A percentile compares a stretch with the other conserved stretches of the same genome.
Evolutionary conservation across 2,329 filamentous ascomycete species (phyloP).

Genomic region (Xylariomycetidae sp.): DNA sequence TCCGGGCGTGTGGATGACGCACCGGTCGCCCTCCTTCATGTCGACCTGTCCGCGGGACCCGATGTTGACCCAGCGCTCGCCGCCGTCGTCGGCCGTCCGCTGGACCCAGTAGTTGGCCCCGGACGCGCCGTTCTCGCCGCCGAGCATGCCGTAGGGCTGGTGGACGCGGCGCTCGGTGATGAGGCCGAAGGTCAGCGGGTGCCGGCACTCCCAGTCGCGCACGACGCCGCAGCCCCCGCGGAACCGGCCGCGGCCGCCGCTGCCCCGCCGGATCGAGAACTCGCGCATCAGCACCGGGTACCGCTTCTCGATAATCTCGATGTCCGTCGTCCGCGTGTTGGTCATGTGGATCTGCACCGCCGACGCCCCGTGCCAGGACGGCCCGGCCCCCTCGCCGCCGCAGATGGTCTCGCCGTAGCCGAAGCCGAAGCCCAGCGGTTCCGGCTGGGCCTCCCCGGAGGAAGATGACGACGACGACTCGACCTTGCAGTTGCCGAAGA

Average conservation of each 20-base stretch:
- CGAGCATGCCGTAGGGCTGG: conserved; percentile 66
- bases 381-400: conserved; percentile 65
- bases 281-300: conserved; percentile 65
- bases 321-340: conserved; percentile 69
- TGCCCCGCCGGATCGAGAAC: conserved; percentile 55
- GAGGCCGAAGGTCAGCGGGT: conserved; percentile 65
- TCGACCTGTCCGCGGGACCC: conserved; percentile 14
- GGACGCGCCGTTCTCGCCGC: conserved; percentile 62
- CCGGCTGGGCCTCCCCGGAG: conserved; percentile 6
- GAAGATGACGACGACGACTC: too few species aligned
- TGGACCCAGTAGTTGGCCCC: conserved; percentile 66
- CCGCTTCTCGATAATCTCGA: conserved; percentile 64
- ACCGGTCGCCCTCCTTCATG: conserved; percentile 51
- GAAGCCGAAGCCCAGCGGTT: conserved; percentile 55
- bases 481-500: conserved; percentile 38
- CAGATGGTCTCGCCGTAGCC: conserved; percentile 76
- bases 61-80: conserved; percentile 15
- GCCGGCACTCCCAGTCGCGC: conserved; percentile 67
- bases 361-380: conserved; percentile 61
- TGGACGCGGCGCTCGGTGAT: conserved; percentile 66
- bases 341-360: conserved; percentile 73
- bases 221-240: conserved; percentile 63
- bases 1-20: conserved; percentile 58
- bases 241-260: conserved; percentile 55
- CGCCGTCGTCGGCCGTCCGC: conserved; percentile 13